Percentiles rank a stretch among this genome's conserved stretches.
Evolutionary conservation across 176 grass and related monocot genomes (phyloP).

Genomic region (Oryza coarctata): DNA sequence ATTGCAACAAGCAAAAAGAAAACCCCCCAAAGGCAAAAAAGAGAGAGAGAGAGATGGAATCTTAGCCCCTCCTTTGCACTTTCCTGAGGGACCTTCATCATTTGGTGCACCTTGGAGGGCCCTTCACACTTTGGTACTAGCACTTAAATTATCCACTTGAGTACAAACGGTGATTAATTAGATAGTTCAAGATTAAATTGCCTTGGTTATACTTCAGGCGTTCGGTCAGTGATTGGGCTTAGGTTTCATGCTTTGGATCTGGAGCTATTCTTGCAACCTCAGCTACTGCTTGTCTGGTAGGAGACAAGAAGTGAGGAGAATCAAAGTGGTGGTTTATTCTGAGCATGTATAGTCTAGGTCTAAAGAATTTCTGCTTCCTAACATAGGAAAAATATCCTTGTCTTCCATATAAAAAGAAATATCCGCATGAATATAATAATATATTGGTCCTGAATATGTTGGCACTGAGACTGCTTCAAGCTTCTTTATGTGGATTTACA

Average conservation of each 20-base stretch:
- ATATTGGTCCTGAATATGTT: too few relatives aligned
- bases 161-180: neutral
- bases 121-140: neutral
- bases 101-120: slow-evolving; percentile 23
- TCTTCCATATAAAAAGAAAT: too few relatives aligned
- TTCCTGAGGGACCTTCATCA: slow-evolving; percentile 23
- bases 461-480: neutral
- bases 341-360: neutral
- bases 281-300: slow-evolving; percentile 5
- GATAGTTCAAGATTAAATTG: slow-evolving; percentile 6
- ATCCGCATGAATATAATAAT: too few relatives aligned
- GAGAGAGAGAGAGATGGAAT: slow-evolving; percentile 46
- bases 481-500: neutral
- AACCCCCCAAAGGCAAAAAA: slow-evolving; percentile 6
- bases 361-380: neutral
- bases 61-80: slow-evolving; percentile 34
- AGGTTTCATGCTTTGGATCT: slow-evolving; percentile 39
- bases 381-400: neutral
- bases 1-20: slow-evolving; percentile 25
- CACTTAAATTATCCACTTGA: slow-evolving; percentile 11
- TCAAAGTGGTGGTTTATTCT: neutral
- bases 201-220: neutral
- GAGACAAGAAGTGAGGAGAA: neutral
- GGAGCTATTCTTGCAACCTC: neutral
- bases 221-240: slow-evolving; percentile 1